Evolutionary conservation across 306 rosid species (phyloP).

Genomic region (Cicer judaicum): DNA sequence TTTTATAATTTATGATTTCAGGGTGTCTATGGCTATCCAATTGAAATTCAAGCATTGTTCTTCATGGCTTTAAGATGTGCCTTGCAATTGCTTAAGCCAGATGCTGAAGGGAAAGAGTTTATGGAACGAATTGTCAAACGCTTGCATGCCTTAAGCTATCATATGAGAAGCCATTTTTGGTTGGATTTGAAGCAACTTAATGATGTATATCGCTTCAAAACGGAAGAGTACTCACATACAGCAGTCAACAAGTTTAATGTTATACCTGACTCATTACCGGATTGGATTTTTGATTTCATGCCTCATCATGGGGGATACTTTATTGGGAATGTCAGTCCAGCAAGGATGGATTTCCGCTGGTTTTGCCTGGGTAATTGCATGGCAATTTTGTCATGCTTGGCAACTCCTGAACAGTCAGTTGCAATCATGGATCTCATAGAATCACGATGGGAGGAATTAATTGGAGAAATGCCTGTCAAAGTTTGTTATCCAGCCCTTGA

Average conservation of each 20-base stretch:
- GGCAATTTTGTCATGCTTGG: constrained; percentile 86
- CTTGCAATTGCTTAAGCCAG: constrained; percentile 78
- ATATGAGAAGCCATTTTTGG: constrained; percentile 90
- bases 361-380: constrained; percentile 85
- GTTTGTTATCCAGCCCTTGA: constrained; percentile 91
- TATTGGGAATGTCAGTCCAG: constrained; percentile 86
- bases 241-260: constrained; percentile 93
- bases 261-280: constrained; percentile 91
- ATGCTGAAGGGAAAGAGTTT: constrained; percentile 80
- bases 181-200: constrained; percentile 86
- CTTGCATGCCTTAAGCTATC: constrained; percentile 81
- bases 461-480: constrained; percentile 88
- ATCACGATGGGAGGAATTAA: constrained; percentile 81
- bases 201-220: constrained; percentile 83
- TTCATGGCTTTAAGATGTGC: constrained; percentile 97
- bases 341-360: constrained; percentile 96
- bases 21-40: constrained; percentile 98
- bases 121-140: constrained; percentile 71
- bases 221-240: constrained; percentile 93
- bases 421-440: constrained; percentile 96
- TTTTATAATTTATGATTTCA: constrained; percentile 45
- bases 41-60: constrained; percentile 93
- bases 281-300: constrained; percentile 91
- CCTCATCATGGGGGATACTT: constrained; percentile 85
- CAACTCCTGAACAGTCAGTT: constrained; percentile 80